Percentiles rank a stretch among this genome's conserved stretches.
phyloP scores from a whole-genome alignment of 2,329 filamentous ascomycete genomes.

The Pestalotiopsis sp. region DNA sequence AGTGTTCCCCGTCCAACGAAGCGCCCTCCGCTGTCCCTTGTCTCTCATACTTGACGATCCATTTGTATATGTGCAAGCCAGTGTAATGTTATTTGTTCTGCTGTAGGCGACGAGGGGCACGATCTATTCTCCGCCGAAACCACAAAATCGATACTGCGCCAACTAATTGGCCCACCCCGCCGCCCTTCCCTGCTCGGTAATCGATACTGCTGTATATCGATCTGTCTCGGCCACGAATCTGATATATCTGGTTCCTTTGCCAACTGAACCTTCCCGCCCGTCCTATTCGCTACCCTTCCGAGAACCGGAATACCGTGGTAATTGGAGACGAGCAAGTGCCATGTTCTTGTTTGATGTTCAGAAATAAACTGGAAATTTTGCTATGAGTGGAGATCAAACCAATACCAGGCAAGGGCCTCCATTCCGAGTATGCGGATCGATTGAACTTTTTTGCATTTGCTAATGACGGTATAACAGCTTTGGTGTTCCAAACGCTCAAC shows the following conservation, averaged over 20 bases:
- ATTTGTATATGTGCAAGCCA: constrained; percentile 13
- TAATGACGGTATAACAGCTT: constrained; percentile 44
- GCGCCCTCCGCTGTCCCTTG: not conserved
- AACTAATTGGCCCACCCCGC: not conserved
- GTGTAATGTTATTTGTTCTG: constrained; percentile 23
- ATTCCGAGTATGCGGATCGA: not conserved
- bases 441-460: not conserved
- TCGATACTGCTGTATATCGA: not conserved
- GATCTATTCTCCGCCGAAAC: not conserved
- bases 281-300: constrained; percentile 5
- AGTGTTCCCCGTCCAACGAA: not conserved
- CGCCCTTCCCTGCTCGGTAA: not conserved
- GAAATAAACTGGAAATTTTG: constrained; percentile 36
- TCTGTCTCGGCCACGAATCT: not conserved
- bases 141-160: not conserved
- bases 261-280: not conserved
- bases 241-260: constrained; percentile 1
- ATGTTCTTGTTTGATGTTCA: constrained; percentile 9
- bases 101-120: not conserved
- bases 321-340: constrained; percentile 4
- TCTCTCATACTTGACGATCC: constrained; percentile 6
- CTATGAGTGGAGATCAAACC: constrained; percentile 65
- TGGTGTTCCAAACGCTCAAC: constrained; percentile 64
- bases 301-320: constrained; percentile 10
- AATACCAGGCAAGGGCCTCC: constrained; percentile 50